phyloP scores from a whole-genome alignment of 2,329 filamentous ascomycete genomes.

The Penicillium frequentans region DNA sequence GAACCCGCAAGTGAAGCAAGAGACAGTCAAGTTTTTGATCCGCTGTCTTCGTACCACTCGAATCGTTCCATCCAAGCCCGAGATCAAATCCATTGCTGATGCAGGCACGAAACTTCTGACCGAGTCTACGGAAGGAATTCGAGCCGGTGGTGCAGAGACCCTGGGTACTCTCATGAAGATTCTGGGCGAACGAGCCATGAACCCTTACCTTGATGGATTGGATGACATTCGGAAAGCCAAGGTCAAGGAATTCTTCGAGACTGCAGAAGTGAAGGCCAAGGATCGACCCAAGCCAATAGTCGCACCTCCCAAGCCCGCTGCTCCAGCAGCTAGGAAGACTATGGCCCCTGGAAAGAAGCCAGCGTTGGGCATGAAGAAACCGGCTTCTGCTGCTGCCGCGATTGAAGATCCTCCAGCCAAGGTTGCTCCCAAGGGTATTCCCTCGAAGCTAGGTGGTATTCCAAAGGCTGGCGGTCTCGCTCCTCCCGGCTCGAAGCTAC shows the following conservation, averaged over 20 bases:
- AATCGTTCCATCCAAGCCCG: constrained; percentile 78
- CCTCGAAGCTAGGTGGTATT: constrained; percentile 49
- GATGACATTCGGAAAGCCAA: constrained; percentile 96
- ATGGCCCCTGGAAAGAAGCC: constrained; percentile 54
- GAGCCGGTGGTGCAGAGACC: constrained; percentile 87
- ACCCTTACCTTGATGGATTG: constrained; percentile 82
- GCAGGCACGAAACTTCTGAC: constrained; percentile 83
- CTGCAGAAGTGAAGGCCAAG: constrained; percentile 81
- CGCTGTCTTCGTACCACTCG: constrained; percentile 80
- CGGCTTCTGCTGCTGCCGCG: constrained; percentile 38
- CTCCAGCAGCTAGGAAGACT: constrained; percentile 59
- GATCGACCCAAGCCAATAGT: constrained; percentile 81
- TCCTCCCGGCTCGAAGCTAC: constrained; percentile 43
- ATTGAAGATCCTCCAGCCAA: constrained; percentile 44
- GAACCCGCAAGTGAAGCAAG: constrained; percentile 96
- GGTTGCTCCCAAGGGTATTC: constrained; percentile 38
- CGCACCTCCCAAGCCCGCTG: constrained; percentile 58
- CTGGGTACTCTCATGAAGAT: constrained; percentile 98
- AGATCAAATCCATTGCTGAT: constrained; percentile 84
- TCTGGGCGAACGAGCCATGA: constrained; percentile 94
- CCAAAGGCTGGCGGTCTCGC: constrained; percentile 43
- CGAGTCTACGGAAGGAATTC: constrained; percentile 80
- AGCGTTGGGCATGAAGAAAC: constrained; percentile 49
- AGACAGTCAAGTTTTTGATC: constrained; percentile 90
- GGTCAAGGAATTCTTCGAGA: constrained; percentile 87